Conservation (phyloP, 208 protist genomes). For the Trypanosoma cruzi region DNA sequence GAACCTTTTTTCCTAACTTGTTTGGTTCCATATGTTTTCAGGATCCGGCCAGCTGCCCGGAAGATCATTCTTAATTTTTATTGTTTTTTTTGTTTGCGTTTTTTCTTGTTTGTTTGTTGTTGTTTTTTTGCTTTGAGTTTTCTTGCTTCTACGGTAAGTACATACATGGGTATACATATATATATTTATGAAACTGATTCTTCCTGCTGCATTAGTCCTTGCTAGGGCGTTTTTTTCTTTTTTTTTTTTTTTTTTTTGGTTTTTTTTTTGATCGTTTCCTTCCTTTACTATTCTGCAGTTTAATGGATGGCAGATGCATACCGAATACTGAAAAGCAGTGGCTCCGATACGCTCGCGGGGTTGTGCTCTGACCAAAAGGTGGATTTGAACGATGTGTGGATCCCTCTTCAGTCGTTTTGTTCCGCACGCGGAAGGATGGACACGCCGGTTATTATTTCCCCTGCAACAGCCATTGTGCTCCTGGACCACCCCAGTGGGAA, state of each 20-base stretch:
- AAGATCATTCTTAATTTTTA: too few species aligned
- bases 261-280: neutral
- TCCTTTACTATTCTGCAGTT: neutral
- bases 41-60: too few species aligned
- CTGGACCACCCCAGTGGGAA: conserved; percentile 34
- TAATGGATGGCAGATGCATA: conserved; percentile 21
- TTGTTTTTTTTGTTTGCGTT: too few species aligned
- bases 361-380: conserved; percentile 39
- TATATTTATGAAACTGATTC: too few species aligned
- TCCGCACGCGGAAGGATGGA: conserved; percentile 20
- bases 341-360: conserved; percentile 29
- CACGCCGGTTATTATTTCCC: conserved; percentile 36
- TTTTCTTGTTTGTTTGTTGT: neutral
- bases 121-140: too few species aligned
- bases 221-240: neutral
- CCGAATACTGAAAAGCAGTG: conserved; percentile 13
- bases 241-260: too few species aligned
- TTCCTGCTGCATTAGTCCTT: too few species aligned
- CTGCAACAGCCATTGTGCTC: conserved; percentile 43
- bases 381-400: conserved; percentile 46
- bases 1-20: too few species aligned
- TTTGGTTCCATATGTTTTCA: too few species aligned
- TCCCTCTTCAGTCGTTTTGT: conserved; percentile 41
- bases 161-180: too few species aligned
- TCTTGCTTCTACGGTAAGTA: too few species aligned